Percentiles rank a stretch among this genome's conserved stretches.
Evolutionary conservation across 345 rosid species (phyloP).

Genomic region (Geranium rotundifolium): DNA sequence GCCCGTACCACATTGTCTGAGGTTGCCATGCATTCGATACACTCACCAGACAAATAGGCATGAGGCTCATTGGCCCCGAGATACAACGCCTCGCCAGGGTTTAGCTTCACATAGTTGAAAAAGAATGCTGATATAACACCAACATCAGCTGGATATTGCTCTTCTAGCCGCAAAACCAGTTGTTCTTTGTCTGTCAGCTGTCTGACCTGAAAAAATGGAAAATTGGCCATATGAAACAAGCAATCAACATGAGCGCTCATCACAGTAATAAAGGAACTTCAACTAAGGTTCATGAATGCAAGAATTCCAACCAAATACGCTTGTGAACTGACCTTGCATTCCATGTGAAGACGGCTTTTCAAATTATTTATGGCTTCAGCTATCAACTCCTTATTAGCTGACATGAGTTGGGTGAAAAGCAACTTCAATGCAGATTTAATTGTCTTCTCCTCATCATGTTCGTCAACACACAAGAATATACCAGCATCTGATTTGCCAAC

Average conservation of each 20-base stretch:
- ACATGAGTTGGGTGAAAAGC: slow-evolving; percentile 73
- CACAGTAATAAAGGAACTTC: too few species aligned
- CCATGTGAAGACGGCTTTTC: slow-evolving; percentile 48
- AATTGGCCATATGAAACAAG: neutral
- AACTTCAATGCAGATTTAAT: slow-evolving; percentile 52
- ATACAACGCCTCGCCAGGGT: slow-evolving; percentile 90
- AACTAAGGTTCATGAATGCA: too few species aligned
- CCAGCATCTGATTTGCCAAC: slow-evolving; percentile 51
- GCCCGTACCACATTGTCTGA: slow-evolving; percentile 98
- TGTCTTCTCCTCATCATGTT: slow-evolving; percentile 38
- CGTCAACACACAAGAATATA: slow-evolving; percentile 31
- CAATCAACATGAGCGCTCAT: neutral
- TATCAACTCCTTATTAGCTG: slow-evolving; percentile 61
- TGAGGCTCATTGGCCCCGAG: slow-evolving; percentile 96
- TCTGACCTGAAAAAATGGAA: slow-evolving; percentile 37
- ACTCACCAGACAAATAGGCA: slow-evolving; percentile 86
- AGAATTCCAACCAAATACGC: too few species aligned
- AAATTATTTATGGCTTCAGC: slow-evolving; percentile 43
- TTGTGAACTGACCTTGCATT: slow-evolving; percentile 48
- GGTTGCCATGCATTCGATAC: slow-evolving; percentile 96
- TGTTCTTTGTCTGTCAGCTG: slow-evolving; percentile 75
- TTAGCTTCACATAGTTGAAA: slow-evolving; percentile 82
- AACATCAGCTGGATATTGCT: slow-evolving; percentile 74
- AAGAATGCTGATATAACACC: slow-evolving; percentile 91
- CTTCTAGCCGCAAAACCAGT: slow-evolving; percentile 72